These are phyloP conservation scores for Panicum virgatum DNA, from an alignment of 202 grass and related monocot genomes.

Conservation along the genomic window DNA sequence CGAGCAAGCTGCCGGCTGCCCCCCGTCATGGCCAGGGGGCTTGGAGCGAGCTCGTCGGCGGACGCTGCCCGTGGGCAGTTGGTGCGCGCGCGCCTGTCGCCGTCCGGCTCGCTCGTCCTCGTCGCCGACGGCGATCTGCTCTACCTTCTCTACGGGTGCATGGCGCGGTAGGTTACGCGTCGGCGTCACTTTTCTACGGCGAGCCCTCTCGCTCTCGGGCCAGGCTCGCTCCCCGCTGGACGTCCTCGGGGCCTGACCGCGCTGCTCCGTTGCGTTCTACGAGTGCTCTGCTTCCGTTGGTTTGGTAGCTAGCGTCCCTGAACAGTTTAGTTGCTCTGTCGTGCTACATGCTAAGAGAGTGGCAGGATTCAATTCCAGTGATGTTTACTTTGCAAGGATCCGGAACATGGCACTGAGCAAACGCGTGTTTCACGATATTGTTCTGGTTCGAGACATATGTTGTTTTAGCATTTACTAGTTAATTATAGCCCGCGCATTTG, in stretches of 20 bases:
- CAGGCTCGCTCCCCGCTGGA: constrained; percentile 27
- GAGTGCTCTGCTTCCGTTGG: background rate
- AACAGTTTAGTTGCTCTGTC: background rate
- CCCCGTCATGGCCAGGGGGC: no score
- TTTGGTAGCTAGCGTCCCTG: background rate
- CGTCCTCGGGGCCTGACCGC: background rate
- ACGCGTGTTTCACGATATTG: no score
- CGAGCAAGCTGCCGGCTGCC: background rate
- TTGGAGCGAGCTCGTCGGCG: background rate
- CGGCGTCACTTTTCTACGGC: constrained; percentile 47
- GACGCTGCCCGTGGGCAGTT: background rate
- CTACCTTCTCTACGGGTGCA: background rate
- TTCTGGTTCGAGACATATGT: no score
- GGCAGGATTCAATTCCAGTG: background rate
- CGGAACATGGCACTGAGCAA: no score
- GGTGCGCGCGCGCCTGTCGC: no score
- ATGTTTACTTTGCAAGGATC: background rate
- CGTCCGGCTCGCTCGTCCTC: no score
- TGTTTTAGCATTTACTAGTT: no score
- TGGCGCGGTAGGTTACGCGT: constrained; percentile 43
- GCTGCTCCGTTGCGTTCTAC: background rate
- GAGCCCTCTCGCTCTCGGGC: background rate
- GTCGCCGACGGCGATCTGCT: background rate
- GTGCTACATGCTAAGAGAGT: background rate
- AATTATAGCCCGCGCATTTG: no score